Conservation (phyloP, 192 early-diverging fungal genomes). For the Podila epicladia region DNA sequence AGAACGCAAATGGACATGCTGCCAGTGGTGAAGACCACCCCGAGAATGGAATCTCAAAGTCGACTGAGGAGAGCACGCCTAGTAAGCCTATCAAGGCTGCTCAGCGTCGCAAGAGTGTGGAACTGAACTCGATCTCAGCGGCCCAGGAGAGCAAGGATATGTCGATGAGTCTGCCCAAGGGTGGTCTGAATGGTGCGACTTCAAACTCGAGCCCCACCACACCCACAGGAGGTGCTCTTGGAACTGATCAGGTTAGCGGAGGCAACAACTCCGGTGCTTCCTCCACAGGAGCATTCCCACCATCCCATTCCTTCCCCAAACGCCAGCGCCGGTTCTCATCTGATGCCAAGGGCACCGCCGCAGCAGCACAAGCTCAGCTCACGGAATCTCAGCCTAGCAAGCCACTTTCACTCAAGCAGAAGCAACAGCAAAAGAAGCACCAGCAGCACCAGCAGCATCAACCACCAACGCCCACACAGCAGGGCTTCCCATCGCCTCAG, state of each 20-base stretch:
- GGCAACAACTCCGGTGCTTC: neutral
- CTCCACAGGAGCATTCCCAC: constrained; percentile 12
- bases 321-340: constrained; percentile 52
- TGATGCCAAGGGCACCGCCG: constrained; percentile 41
- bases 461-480: neutral
- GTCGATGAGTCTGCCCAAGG: constrained; percentile 22
- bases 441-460: constrained; percentile 16
- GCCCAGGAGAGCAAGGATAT: constrained; percentile 36
- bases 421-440: constrained; percentile 33
- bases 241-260: constrained; percentile 8
- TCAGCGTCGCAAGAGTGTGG: constrained; percentile 42
- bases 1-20: constrained; percentile 17
- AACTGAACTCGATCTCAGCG: constrained; percentile 15
- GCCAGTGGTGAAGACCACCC: neutral
- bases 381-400: constrained; percentile 20
- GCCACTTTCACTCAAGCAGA: constrained; percentile 36
- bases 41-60: constrained; percentile 12
- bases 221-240: constrained; percentile 25
- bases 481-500: constrained; percentile 29
- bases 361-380: constrained; percentile 25
- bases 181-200: neutral
- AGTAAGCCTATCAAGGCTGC: constrained; percentile 19
- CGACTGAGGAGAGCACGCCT: constrained; percentile 25
- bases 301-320: constrained; percentile 45
- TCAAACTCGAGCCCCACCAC: constrained; percentile 30